Evolutionary conservation across 2,329 filamentous ascomycete species (phyloP), one percentile per base, ranked within the genome.

Genomic region (Exophiala bonariae): DNA sequence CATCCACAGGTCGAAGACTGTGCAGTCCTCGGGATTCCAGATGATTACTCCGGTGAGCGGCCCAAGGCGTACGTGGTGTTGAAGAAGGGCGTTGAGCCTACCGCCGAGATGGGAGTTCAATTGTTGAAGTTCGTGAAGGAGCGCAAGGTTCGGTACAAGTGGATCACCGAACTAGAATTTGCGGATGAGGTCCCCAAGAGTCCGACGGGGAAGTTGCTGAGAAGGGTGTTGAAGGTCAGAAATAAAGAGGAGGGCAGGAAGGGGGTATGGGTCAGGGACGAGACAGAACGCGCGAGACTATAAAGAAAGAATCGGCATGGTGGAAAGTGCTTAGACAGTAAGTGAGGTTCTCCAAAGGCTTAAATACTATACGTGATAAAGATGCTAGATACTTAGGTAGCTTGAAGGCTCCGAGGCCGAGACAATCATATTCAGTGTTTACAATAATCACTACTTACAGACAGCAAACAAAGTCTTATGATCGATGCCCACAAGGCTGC

Each of bases 11-110:
- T 89, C 19, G 74, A 74, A 37, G 86, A 89, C 62, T 85, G 73
- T 8, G 85, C 82, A 2, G 84, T 89, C 2, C 79, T 89, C 19
- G 85, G 85, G 1, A 76, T 87, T 9, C 74, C 68, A 92, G 44
- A 79, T 85, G 44, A 77, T 80, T 60, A 64, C 71, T 41, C 85
- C 82, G 48, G 76, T 75, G 50, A 86, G 59, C 74, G 81, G 19
- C 84, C 82, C 52, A 75, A 76, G 19, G 66, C 95, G 30, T 72
- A 70, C 31, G 71, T 95, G 60, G 91, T 89, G 65, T 93, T 95
- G 69, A 93, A 91, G 77, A 88, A 95, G 64, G 89, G 89, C 62
- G 90, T 56, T 11, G 44, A 35, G 10, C 34, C 44, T 18, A 50
- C 45, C 4, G 39, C 87, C 70, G 82, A 89, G 61, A 82, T 93